Evolutionary conservation across 2,329 filamentous ascomycete species (phyloP).

Genomic region (Xylariaceae sp.): DNA sequence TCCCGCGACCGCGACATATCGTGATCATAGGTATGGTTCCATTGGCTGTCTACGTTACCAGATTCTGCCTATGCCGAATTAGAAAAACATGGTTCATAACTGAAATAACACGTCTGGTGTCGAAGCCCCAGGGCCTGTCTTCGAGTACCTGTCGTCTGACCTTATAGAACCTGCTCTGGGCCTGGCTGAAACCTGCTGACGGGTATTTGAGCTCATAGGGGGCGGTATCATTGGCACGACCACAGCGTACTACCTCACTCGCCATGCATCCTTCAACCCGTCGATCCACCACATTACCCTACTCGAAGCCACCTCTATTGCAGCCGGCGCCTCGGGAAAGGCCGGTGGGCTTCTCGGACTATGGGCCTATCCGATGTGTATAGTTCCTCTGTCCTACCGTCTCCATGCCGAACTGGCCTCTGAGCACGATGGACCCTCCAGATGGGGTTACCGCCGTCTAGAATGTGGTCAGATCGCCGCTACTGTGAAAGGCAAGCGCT

Average conservation of each 20-base stretch:
- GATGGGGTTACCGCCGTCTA: conserved; percentile 83
- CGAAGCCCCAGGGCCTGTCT: too few relatives aligned
- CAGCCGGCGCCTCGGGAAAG: conserved; percentile 90
- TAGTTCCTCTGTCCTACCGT: conserved; percentile 80
- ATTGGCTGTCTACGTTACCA: too few relatives aligned
- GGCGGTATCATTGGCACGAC: conserved; percentile 91
- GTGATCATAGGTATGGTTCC: conserved; percentile 29
- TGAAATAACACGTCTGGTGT: too few relatives aligned
- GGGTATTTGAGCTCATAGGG: conserved; percentile 43
- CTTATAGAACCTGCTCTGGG: too few relatives aligned
- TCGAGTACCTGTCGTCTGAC: too few relatives aligned
- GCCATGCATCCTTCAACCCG: conserved; percentile 75
- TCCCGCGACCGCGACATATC: conserved; percentile 30
- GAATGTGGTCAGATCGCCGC: conserved; percentile 59
- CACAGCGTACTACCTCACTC: conserved; percentile 84
- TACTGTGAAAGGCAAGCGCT: conserved; percentile 28
- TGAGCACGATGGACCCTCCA: conserved; percentile 69
- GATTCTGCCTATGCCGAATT: too few relatives aligned
- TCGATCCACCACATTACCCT: conserved; percentile 73
- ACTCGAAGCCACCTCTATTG: conserved; percentile 78
- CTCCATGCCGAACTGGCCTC: conserved; percentile 80
- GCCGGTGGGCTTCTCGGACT: conserved; percentile 84
- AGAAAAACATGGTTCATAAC: too few relatives aligned
- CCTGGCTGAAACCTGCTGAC: too few relatives aligned
- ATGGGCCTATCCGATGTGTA: conserved; percentile 82